Base-by-base conservation (phyloP, 306 rosid genomes). In the Notholithocarpus densiflorus region DNA sequence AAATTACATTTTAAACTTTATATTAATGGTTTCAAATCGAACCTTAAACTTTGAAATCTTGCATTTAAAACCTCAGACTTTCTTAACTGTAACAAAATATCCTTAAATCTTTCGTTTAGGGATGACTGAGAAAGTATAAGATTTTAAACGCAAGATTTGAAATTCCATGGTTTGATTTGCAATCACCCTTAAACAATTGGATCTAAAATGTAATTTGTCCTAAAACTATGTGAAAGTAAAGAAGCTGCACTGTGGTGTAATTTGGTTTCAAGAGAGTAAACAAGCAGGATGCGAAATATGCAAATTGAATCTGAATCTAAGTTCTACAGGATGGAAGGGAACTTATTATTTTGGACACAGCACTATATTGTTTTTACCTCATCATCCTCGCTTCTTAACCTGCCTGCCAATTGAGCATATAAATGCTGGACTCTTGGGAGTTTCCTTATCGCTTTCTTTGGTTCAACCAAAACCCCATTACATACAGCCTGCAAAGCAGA, bases 391-490 rank as follows among this genome's bases (percentile, higher is more conserved):
- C 86, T 86, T 88, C 77, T 84, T 81, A 92, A 83, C 82, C 83
- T 88, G 73, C 97, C 96, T 2, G 86, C 54, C 87, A 93, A 79
- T 83, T 87, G 91, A 60, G 98, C 92, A 80, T 78, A 93, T 81
- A 95, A 84, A 87, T 91, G 99, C 84, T 93, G 99, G 69, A 95
- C 88, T 85, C 98, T 88, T 2, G 92, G 89, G 66, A 95, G 97
- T 84, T 91, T 95, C 70, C 92, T 79, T 61, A 95, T 83, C 56
- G 86, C 81, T 90, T 92, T 95, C 80, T 71, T 86, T 62, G 98
- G 97, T 72, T 93, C 82, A 43, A 93, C 89, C 55, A 83, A 73
- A 59, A 93, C 93, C 24, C 72, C 77, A 71, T 86, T 72, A 61
- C 99, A 95, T 32, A 92, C 94, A 65, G 87, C 92, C 99, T 95